phyloP scores from a whole-genome alignment of 1,139 yeast genomes.

The Pichia cactophila region DNA sequence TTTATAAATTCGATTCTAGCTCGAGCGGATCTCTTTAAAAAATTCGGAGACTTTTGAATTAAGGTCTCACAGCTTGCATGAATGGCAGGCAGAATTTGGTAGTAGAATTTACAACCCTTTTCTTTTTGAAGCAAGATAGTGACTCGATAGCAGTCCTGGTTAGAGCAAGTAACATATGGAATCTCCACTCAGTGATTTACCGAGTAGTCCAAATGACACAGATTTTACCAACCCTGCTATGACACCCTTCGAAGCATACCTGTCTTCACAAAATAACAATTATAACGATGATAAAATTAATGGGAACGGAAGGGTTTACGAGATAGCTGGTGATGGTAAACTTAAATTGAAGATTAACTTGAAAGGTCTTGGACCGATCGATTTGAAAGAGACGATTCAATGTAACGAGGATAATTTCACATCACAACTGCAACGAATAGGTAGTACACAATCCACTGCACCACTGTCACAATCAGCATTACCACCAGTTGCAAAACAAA shows the following conservation, averaged over 20 bases:
- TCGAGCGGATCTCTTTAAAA: too few relatives aligned
- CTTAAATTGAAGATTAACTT: conserved; percentile 8
- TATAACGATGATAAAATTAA: neutral
- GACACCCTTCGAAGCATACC: neutral
- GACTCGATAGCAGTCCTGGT: neutral
- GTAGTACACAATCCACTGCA: neutral
- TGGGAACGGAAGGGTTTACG: conserved; percentile 6
- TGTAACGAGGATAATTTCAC: neutral
- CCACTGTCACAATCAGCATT: neutral
- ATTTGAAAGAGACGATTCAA: neutral
- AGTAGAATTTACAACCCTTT: neutral
- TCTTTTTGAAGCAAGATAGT: neutral
- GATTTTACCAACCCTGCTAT: neutral
- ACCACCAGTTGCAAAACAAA: neutral
- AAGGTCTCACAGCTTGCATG: too few relatives aligned
- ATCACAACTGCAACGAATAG: neutral
- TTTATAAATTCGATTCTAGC: too few relatives aligned
- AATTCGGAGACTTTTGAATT: too few relatives aligned
- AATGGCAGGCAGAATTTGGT: neutral
- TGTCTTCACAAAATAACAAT: neutral
- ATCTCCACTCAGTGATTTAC: neutral
- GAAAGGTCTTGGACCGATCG: conserved; percentile 4
- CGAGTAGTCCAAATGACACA: neutral
- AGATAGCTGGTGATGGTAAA: conserved; percentile 6
- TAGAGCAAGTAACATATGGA: neutral